Percentiles rank a stretch among this genome's conserved stretches.
Evolutionary conservation across 257 asterid species (phyloP).

Genomic region (Lycium barbarum): DNA sequence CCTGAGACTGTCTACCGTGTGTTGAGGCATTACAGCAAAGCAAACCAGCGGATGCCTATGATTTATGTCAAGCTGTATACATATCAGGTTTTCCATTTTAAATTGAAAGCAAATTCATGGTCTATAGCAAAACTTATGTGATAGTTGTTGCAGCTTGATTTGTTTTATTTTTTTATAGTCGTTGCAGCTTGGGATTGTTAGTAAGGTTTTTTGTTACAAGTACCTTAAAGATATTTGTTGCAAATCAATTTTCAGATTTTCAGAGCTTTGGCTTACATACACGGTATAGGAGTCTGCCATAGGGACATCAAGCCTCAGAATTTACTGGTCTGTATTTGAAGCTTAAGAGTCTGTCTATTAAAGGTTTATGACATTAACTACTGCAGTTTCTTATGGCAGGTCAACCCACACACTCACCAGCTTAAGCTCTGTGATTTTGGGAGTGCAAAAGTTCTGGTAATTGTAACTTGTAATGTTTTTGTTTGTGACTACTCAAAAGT

Average conservation of each 20-base stretch:
- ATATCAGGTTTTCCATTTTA: slow-evolving; percentile 36
- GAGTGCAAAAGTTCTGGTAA: slow-evolving; percentile 76
- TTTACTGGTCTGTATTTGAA: slow-evolving; percentile 52
- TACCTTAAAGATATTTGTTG: not conserved
- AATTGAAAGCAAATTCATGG: not conserved
- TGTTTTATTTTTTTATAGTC: not conserved
- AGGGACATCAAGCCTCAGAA: slow-evolving; percentile 80
- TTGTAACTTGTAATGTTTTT: slow-evolving; percentile 27
- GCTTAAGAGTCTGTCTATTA: slow-evolving; percentile 14
- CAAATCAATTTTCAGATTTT: slow-evolving; percentile 53
- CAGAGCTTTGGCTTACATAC: slow-evolving; percentile 67
- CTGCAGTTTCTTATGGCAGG: slow-evolving; percentile 44
- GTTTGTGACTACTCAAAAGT: not conserved
- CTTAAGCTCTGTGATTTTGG: slow-evolving; percentile 82
- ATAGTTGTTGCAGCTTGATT: not conserved
- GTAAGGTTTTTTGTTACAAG: slow-evolving; percentile 9
- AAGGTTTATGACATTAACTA: slow-evolving; percentile 1
- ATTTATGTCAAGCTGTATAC: slow-evolving; percentile 41
- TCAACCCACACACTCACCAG: slow-evolving; percentile 72
- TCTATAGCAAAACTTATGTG: not conserved
- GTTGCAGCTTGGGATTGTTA: slow-evolving; percentile 23
- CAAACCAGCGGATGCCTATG: slow-evolving; percentile 40
- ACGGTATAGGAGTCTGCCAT: slow-evolving; percentile 70
- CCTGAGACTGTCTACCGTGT: slow-evolving; percentile 40
- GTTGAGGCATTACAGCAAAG: slow-evolving; percentile 37